These are phyloP conservation scores for Fusarium beomiforme DNA, from an alignment of 2,329 filamentous ascomycete species.

Conservation along the genomic window DNA sequence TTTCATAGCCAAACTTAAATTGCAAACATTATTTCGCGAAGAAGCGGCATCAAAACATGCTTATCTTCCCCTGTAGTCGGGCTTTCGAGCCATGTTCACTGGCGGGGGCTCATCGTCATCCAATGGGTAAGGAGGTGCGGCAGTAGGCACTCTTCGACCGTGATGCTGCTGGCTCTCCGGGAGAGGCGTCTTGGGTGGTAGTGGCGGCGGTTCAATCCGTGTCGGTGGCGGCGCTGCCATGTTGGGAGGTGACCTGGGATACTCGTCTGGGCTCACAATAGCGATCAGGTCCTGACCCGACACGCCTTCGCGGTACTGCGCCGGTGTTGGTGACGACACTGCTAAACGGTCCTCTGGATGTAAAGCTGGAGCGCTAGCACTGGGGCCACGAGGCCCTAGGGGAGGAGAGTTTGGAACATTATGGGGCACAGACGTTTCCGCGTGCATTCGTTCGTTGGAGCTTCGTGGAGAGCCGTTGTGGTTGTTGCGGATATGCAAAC, in stretches of 20 bases:
- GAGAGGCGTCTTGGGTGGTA: slow-evolving; percentile 82
- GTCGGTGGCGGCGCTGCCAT: slow-evolving; percentile 44
- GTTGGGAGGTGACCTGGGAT: slow-evolving; percentile 54
- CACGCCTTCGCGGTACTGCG: slow-evolving; percentile 63
- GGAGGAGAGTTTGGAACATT: slow-evolving; percentile 41
- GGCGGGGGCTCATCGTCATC: slow-evolving; percentile 83
- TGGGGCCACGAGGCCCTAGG: slow-evolving; percentile 41
- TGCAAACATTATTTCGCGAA: background rate
- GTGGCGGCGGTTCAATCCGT: slow-evolving; percentile 71
- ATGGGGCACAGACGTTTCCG: slow-evolving; percentile 45
- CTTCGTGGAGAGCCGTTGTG: slow-evolving; percentile 58
- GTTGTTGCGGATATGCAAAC: slow-evolving; percentile 52
- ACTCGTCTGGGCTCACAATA: slow-evolving; percentile 68
- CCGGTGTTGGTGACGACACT: slow-evolving; percentile 66
- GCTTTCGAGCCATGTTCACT: slow-evolving; percentile 88
- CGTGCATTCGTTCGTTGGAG: slow-evolving; percentile 59
- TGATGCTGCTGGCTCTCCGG: slow-evolving; percentile 57
- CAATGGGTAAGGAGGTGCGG: slow-evolving; percentile 78
- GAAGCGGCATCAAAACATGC: background rate
- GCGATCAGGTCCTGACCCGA: slow-evolving; percentile 75
- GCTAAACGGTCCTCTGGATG: slow-evolving; percentile 62
- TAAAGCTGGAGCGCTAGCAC: slow-evolving; percentile 44
- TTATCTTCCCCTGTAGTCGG: slow-evolving; percentile 69
- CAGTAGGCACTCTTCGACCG: slow-evolving; percentile 47
- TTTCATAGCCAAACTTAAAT: background rate